Evolutionary conservation across 208 protist species (phyloP).

Genomic region (Leishmania amazonensis): DNA sequence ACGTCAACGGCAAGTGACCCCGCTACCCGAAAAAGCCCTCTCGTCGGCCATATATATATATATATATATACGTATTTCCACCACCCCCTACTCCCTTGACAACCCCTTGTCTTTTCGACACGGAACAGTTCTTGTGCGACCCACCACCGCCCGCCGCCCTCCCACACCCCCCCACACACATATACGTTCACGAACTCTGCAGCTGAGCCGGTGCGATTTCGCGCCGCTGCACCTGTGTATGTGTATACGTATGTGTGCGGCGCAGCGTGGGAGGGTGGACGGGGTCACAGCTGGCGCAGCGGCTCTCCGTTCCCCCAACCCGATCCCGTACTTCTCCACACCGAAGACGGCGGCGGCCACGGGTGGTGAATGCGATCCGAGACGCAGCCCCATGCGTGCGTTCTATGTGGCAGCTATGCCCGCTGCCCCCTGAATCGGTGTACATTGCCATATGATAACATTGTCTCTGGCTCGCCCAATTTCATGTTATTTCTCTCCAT

Average conservation of each 20-base stretch:
- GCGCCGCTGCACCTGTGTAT: neutral
- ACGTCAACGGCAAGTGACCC: slow-evolving; percentile 29
- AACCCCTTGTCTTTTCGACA: slow-evolving; percentile 1
- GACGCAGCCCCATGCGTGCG: slow-evolving; percentile 8
- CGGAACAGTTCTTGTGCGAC: slow-evolving; percentile 15
- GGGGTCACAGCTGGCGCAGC: slow-evolving; percentile 12
- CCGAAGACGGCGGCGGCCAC: neutral
- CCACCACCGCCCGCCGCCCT: slow-evolving; percentile 2
- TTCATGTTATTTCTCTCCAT: neutral
- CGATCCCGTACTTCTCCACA: neutral
- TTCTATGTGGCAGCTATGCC: neutral
- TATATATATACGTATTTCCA: no score
- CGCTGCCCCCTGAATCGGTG: slow-evolving; percentile 2
- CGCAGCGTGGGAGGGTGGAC: neutral
- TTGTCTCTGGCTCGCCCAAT: neutral
- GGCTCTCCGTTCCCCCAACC: slow-evolving; percentile 11
- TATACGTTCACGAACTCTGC: neutral
- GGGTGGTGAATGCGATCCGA: slow-evolving; percentile 8
- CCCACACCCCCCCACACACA: neutral
- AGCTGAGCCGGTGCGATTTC: neutral
- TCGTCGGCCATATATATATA: neutral
- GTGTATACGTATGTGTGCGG: neutral
- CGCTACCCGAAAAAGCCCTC: neutral
- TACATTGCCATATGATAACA: neutral
- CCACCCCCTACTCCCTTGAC: neutral